Percentiles rank a stretch among this genome's conserved stretches.
These are phyloP conservation scores for Neurospora terricola DNA, from an alignment of 495 filamentous ascomycete species.

Conservation along the genomic window DNA sequence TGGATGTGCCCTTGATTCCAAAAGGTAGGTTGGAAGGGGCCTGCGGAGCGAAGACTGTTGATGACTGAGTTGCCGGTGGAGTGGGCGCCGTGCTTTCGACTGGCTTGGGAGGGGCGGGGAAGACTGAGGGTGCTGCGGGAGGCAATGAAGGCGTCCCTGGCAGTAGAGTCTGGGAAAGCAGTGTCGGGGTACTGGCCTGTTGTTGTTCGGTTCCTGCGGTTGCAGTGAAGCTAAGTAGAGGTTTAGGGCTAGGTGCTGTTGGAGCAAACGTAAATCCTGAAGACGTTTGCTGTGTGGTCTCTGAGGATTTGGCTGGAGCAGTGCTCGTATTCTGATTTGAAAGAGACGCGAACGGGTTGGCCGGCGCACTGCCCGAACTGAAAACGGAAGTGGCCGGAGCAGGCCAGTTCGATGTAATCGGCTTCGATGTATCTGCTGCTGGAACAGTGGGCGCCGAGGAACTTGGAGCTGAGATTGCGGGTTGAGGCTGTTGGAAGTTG, in stretches of 20 bases:
- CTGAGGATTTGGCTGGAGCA: neutral
- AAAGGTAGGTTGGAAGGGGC: neutral
- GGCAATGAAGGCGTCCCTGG: neutral
- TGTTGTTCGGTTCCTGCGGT: neutral
- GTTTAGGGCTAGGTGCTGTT: neutral
- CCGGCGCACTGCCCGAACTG: neutral
- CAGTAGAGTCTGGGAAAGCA: neutral
- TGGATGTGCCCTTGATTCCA: neutral
- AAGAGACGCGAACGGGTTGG: neutral
- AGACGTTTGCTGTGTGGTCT: neutral
- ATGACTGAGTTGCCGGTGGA: neutral
- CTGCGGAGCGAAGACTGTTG: constrained; percentile 3
- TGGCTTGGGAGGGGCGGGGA: neutral
- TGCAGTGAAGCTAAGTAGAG: neutral
- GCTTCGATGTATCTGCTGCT: neutral
- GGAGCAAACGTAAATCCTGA: neutral
- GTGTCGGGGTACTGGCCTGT: neutral
- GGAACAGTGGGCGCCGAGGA: neutral
- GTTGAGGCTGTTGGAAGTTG: neutral
- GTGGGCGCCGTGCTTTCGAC: neutral
- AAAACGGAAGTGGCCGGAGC: neutral
- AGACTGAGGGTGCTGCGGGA: neutral
- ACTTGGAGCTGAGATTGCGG: neutral
- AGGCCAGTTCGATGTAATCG: neutral
- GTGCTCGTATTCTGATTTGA: neutral